Evolutionary conservation across 768 basidiomycete species (phyloP).

Genomic region (Tubosaeta sp.): DNA sequence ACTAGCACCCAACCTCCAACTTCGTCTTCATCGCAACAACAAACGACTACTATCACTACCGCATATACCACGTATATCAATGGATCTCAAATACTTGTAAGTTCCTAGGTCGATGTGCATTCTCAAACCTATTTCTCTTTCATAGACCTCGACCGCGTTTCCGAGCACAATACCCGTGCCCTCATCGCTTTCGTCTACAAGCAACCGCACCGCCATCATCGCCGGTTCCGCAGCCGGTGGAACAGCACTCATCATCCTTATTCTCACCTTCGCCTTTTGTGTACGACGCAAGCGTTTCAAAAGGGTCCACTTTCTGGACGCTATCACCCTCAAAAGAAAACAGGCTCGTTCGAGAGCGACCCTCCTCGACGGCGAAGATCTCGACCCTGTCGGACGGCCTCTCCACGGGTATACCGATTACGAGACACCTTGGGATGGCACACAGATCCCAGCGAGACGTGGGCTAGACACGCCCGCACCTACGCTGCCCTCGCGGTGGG

Average conservation of each 20-base stretch:
- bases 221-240: constrained; percentile 39
- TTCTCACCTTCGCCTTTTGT: constrained; percentile 35
- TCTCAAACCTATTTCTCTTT: background rate
- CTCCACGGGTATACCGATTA: constrained; percentile 17
- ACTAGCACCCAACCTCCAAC: constrained; percentile 1
- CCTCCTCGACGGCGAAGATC: constrained; percentile 25
- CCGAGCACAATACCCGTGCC: constrained; percentile 18
- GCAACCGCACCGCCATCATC: constrained; percentile 37
- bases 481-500: constrained; percentile 1
- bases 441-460: background rate
- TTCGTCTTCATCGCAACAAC: constrained; percentile 6
- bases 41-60: constrained; percentile 15
- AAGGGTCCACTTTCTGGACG: constrained; percentile 27
- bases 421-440: constrained; percentile 20
- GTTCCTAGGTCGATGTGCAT: constrained; percentile 2
- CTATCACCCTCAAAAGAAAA: constrained; percentile 22
- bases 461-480: background rate
- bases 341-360: constrained; percentile 17
- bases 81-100: constrained; percentile 15
- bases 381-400: constrained; percentile 9
- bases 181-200: background rate
- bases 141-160: constrained; percentile 12
- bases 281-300: constrained; percentile 36
- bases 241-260: constrained; percentile 33
- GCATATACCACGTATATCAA: constrained; percentile 15